phyloP scores from a whole-genome alignment of 441 rosid species.

The Biscutella auriculata region DNA sequence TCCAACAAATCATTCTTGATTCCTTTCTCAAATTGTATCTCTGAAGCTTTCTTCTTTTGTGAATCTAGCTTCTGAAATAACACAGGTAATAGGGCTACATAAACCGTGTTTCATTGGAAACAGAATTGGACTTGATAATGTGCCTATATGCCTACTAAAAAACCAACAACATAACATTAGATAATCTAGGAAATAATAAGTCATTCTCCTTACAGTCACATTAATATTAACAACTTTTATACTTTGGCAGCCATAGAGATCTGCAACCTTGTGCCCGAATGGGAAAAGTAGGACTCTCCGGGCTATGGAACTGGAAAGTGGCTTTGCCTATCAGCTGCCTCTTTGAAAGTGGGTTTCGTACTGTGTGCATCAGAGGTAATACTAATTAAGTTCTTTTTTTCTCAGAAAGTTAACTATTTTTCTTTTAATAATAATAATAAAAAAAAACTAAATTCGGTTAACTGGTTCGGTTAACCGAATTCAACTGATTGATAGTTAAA shows the following conservation, averaged over 20 bases:
- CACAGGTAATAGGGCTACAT: conserved; percentile 9
- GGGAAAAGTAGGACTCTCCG: conserved; percentile 72
- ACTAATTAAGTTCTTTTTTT: too few relatives aligned
- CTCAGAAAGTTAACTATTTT: too few relatives aligned
- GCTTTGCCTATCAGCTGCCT: conserved; percentile 74
- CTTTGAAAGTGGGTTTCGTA: conserved; percentile 98
- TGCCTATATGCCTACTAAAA: too few relatives aligned
- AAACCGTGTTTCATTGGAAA: neutral
- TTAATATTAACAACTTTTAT: too few relatives aligned
- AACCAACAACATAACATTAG: too few relatives aligned
- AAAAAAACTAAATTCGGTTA: too few relatives aligned
- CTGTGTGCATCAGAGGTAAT: conserved; percentile 90
- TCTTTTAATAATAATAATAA: too few relatives aligned
- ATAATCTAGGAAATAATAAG: too few relatives aligned
- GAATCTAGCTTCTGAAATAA: conserved; percentile 50
- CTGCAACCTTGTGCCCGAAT: conserved; percentile 83
- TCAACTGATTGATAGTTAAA: too few relatives aligned
- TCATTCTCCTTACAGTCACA: too few relatives aligned
- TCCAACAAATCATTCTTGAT: conserved; percentile 61
- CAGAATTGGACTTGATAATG: neutral
- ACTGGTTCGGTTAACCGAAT: too few relatives aligned
- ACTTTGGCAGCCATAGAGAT: conserved; percentile 83
- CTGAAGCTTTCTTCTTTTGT: conserved; percentile 38
- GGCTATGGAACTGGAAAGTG: conserved; percentile 90
- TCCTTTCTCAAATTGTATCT: conserved; percentile 41